phyloP scores from a whole-genome alignment of 192 early-diverging fungal species.

The Kappamyces sp. region DNA sequence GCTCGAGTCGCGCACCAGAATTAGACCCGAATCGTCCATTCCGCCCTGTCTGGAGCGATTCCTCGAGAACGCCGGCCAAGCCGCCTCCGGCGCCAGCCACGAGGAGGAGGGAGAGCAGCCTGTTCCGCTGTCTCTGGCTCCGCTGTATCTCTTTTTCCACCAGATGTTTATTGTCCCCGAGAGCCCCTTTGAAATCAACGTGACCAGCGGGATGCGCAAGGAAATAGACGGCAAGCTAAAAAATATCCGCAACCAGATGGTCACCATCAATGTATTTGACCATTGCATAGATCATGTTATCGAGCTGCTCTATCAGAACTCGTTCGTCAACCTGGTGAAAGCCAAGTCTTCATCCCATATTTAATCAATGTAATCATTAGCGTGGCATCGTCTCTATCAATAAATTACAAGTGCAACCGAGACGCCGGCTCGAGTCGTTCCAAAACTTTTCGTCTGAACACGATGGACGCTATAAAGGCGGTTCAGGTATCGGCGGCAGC shows the following conservation, averaged over 20 bases:
- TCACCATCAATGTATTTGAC: slow-evolving; percentile 27
- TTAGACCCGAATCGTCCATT: not conserved
- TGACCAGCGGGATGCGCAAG: slow-evolving; percentile 24
- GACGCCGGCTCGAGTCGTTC: too few species aligned
- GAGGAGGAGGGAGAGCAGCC: not conserved
- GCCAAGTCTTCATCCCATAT: not conserved
- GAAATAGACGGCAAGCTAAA: slow-evolving; percentile 11
- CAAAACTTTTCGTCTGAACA: not conserved
- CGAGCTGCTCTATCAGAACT: slow-evolving; percentile 25
- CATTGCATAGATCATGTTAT: slow-evolving; percentile 27
- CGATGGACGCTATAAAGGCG: slow-evolving; percentile 29
- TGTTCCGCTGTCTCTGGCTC: slow-evolving; percentile 18
- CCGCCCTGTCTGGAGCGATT: slow-evolving; percentile 24
- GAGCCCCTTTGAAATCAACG: slow-evolving; percentile 28
- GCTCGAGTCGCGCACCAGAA: slow-evolving; percentile 16
- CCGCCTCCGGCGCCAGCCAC: not conserved
- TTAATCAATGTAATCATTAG: not conserved
- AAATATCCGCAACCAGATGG: not conserved
- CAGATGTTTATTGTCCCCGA: slow-evolving; percentile 29
- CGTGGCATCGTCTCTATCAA: not conserved
- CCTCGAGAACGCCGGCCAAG: slow-evolving; percentile 6
- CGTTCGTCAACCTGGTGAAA: slow-evolving; percentile 18
- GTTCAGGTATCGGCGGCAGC: slow-evolving; percentile 19
- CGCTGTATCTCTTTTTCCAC: slow-evolving; percentile 24
- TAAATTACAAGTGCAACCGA: not conserved